Evolutionary conservation across 2,329 filamentous ascomycete genomes (phyloP).

Genomic region (Cercospora canescens): DNA sequence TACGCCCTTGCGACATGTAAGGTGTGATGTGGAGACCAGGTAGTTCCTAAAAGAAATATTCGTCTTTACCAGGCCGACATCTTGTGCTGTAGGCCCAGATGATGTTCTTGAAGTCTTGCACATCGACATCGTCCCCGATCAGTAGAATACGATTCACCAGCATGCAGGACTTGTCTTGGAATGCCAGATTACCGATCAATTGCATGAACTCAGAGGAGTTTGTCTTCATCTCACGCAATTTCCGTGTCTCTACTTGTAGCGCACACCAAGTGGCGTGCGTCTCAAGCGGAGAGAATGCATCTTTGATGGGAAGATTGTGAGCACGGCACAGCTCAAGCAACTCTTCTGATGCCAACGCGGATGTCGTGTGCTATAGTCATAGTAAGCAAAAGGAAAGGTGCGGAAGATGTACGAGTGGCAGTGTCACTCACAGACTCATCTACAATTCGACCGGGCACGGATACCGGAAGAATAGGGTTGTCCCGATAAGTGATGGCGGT

Average conservation of each 20-base stretch:
- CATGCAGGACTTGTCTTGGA: background rate
- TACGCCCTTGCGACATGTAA: background rate
- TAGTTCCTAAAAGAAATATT: background rate
- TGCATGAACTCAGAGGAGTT: background rate
- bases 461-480: slow-evolving; percentile 52
- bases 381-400: background rate
- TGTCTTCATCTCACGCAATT: background rate
- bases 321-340: background rate
- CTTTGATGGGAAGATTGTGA: background rate
- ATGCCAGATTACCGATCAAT: background rate
- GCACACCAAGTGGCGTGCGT: slow-evolving; percentile 2
- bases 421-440: slow-evolving; percentile 42
- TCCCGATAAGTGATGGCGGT: slow-evolving; percentile 51
- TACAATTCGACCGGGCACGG: slow-evolving; percentile 42
- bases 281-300: background rate
- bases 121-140: background rate
- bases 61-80: slow-evolving; percentile 1
- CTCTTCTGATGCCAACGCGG: background rate
- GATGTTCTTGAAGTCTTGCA: background rate
- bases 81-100: slow-evolving; percentile 1
- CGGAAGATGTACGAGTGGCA: background rate
- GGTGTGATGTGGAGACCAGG: background rate
- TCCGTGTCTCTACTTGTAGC: background rate
- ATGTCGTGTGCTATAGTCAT: background rate
- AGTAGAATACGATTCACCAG: background rate